Percentiles rank a stretch among this genome's conserved stretches.
These are phyloP conservation scores for Uncinocarpus reesii DNA, from an alignment of 2,329 filamentous ascomycete species.

Conservation along the genomic window DNA sequence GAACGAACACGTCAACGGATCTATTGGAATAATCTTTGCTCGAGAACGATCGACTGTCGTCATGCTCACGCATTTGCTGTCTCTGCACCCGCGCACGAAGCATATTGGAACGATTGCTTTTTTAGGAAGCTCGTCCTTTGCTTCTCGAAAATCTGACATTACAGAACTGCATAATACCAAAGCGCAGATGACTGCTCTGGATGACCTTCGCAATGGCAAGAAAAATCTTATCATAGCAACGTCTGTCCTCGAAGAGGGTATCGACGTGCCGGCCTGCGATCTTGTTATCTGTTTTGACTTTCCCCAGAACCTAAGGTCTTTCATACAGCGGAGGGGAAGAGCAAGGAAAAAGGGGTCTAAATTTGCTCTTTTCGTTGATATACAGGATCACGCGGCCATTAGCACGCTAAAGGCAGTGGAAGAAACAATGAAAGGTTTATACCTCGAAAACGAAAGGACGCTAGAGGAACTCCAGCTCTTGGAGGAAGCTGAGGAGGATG, in stretches of 20 bases:
- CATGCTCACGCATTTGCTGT: conserved; percentile 50
- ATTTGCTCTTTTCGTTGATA: conserved; percentile 42
- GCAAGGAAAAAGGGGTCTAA: conserved; percentile 49
- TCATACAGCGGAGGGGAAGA: conserved; percentile 55
- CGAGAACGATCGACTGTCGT: conserved; percentile 51
- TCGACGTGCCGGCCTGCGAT: conserved; percentile 54
- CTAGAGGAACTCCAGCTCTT: conserved; percentile 38
- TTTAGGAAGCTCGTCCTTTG: conserved; percentile 41
- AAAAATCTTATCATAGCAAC: conserved; percentile 51
- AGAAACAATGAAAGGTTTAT: conserved; percentile 58
- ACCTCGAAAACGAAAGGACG: conserved; percentile 53
- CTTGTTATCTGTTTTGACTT: conserved; percentile 55
- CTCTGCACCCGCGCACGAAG: conserved; percentile 39
- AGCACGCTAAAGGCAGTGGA: conserved; percentile 59
- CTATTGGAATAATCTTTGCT: conserved; percentile 56
- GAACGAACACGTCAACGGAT: conserved; percentile 38
- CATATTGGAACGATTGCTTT: conserved; percentile 39
- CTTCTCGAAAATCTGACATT: conserved; percentile 38
- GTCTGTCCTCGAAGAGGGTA: conserved; percentile 50
- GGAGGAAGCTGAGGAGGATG: conserved; percentile 41
- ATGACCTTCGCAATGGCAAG: conserved; percentile 43
- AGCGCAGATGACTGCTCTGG: conserved; percentile 43
- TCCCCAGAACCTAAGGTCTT: conserved; percentile 53
- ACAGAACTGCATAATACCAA: conserved; percentile 41
- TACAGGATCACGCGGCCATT: conserved; percentile 27